Base-by-base conservation (phyloP, 2,329 filamentous ascomycete species). In the Fusarium verrucosum region DNA sequence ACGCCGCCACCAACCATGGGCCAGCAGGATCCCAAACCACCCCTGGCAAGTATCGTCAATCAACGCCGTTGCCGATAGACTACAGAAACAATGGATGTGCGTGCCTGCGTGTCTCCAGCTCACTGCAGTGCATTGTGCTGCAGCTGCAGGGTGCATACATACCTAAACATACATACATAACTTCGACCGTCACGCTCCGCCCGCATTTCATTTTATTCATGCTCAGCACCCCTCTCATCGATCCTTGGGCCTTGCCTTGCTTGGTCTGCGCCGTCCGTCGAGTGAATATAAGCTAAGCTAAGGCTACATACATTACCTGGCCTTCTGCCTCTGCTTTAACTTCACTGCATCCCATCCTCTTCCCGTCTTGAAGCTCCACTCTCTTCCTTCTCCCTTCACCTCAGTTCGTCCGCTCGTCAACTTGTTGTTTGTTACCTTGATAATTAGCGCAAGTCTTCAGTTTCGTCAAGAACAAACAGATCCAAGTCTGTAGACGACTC, bases 21-120 rank as follows among this genome's bases (percentile, higher is more conserved):
- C 44, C 14, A 40, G 25, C 49, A 32, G 47, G 40, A 47, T 28
- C 32, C 49, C 30, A 47, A 51, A 47, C 44, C 47, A 67, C 68
- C 68, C 69, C 69, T 71, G 66, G 65, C 59, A 44, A 56, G 59
- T 55, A 72, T 71, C 67, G 56, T 70, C 69, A 71, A 71, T 68
- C 60, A 66, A 52, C 51, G 50, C 66, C 62, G 55, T 56, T 69
- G 63, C 59, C 67, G 58, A 70, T 65, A 50, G 60, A 58, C 60
- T 59, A 56, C 51, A 64, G 66, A 70, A 66, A 65, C 58, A 62
- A 68, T 57, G 65, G 59, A 68, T 57, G 65, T 67, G 54, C 68
- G 59, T 66, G 47, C 45, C 62, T 66, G 49, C 46, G 56, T 62
- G 58, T 45, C 43, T 62, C 45, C 20, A 54, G 55, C 49, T 60